Evolutionary conservation across 139 green algal species (phyloP).

Genomic region (Picochlorum sp.): DNA sequence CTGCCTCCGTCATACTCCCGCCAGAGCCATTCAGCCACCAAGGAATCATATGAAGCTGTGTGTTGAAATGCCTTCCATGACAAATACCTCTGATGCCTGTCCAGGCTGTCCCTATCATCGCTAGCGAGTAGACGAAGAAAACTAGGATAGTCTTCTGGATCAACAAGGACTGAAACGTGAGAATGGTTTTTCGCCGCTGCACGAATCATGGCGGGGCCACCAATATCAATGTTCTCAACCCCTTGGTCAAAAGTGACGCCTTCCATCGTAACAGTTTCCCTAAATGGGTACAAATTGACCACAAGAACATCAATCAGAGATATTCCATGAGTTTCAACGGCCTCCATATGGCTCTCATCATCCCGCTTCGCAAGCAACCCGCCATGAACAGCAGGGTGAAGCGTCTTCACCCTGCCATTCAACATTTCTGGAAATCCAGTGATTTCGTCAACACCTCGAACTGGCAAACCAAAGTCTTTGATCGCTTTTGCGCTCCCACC

Average conservation of each 20-base stretch:
- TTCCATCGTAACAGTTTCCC: constrained; percentile 72
- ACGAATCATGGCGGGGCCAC: constrained; percentile 95
- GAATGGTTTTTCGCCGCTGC: constrained; percentile 87
- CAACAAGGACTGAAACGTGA: constrained; percentile 77
- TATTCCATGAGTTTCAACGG: constrained; percentile 81
- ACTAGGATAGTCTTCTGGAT: constrained; percentile 58
- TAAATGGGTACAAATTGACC: constrained; percentile 98
- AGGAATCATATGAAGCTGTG: constrained; percentile 85
- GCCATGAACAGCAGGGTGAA: constrained; percentile 94
- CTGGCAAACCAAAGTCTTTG: constrained; percentile 61
- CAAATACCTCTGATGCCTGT: constrained; percentile 57
- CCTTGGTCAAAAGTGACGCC: constrained; percentile 29
- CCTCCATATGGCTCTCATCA: constrained; percentile 70
- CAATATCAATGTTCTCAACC: constrained; percentile 99
- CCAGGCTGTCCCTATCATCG: constrained; percentile 9
- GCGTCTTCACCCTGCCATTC: constrained; percentile 95
- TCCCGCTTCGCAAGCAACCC: constrained; percentile 90
- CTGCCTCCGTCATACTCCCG: constrained; percentile 45
- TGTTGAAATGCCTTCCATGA: constrained; percentile 99
- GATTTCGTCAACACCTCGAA: constrained; percentile 79
- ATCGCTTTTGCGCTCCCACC: constrained; percentile 85
- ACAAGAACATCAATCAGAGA: constrained; percentile 90
- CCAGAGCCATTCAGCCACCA: constrained; percentile 93
- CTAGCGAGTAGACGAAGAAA: constrained; percentile 59
- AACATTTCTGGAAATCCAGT: constrained; percentile 99